Evolutionary conservation across 2,329 filamentous ascomycete species (phyloP), one percentile per base, ranked within the genome.

Genomic region (Sarocladium oryzae): DNA sequence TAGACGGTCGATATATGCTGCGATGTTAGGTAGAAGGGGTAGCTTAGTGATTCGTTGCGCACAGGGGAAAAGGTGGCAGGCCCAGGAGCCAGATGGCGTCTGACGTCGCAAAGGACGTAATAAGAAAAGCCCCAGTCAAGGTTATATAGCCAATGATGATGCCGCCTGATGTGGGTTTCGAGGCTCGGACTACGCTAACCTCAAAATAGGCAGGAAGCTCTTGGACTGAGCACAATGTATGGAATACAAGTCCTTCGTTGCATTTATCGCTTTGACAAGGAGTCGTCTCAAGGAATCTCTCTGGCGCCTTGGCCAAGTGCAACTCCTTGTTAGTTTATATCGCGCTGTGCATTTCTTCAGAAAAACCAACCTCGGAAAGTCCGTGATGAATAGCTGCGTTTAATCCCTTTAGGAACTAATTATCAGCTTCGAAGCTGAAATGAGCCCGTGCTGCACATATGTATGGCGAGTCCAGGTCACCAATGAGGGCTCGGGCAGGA

Each of bases 81-180:
- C n/a, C 24, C 16, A 32, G 43, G 43, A 33, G 43, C 43, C 28
- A 32, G 43, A 16, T 48, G 43, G 43, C 43, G 28, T 48, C 43
- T 48, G 43, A 48, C 43, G 43, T 48, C 43, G 43, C 43, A 18
- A 20, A 48, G 43, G 43, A 48, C 43, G 43, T 48, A 48, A 48
- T 26, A n/a, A 33, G n/a, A 48, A 28, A 18, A 48, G 43, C 43
- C 43, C 24, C 43, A 48, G 43, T 13, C 4, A n/a, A 33, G 24
- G 43, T 13, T 5, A 10, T 33, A 16, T 18, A 48, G 43, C 43
- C 43, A 48, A 48, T 48, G 43, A 33, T 33, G 43, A 33, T 7
- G 28, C 21, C n/a, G 43, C 28, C 16, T 48, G 43, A 32, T 43
- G 43, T 48, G 43, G 43, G 28, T 48, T 33, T 32, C n/a, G 26